A percentile compares a stretch with the other conserved stretches of the same genome.
Evolutionary conservation across 352 stramenopile species (phyloP).

Genomic region (Pythium folliculosum): DNA sequence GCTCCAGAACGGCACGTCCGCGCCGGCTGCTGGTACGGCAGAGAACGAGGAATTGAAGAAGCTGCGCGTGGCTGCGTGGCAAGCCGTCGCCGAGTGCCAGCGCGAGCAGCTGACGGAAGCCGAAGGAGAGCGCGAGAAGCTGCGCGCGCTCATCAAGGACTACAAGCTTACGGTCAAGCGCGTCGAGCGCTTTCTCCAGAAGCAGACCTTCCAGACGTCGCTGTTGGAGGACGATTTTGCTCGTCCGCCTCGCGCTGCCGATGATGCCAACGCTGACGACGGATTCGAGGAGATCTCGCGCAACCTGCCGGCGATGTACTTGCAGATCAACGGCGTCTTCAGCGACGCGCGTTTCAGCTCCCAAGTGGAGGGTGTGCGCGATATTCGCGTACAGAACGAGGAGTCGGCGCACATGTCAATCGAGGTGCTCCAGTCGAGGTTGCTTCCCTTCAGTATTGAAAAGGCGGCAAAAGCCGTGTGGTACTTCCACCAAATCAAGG

Average conservation of each 20-base stretch:
- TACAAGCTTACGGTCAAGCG: conserved; percentile 18
- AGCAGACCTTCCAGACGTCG: conserved; percentile 4
- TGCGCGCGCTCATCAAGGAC: conserved; percentile 11
- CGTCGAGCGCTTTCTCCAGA: conserved; percentile 12
- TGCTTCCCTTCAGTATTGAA: conserved; percentile 16
- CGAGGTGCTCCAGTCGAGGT: conserved; percentile 13
- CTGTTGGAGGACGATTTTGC: not conserved
- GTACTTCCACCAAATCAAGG: conserved; percentile 12
- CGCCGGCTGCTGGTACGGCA: not conserved
- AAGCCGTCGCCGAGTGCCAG: conserved; percentile 9
- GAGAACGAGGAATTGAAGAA: conserved; percentile 18
- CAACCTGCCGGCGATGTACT: conserved; percentile 17
- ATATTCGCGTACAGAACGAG: conserved; percentile 11
- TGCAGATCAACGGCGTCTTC: conserved; percentile 21
- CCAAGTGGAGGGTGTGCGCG: not conserved
- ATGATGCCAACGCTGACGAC: not conserved
- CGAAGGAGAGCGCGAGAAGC: conserved; percentile 11
- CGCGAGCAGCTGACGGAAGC: conserved; percentile 5
- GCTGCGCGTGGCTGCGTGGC: conserved; percentile 2
- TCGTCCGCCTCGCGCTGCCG: not conserved
- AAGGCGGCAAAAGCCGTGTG: conserved; percentile 14
- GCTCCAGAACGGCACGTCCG: conserved; percentile 17
- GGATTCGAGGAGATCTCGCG: conserved; percentile 13
- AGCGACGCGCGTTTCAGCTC: conserved; percentile 2
- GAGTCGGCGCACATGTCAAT: conserved; percentile 10